A percentile compares a stretch with the other conserved stretches of the same genome.
Conservation (phyloP, 192 early-diverging fungal species). For the Coemansia sp. region DNA sequence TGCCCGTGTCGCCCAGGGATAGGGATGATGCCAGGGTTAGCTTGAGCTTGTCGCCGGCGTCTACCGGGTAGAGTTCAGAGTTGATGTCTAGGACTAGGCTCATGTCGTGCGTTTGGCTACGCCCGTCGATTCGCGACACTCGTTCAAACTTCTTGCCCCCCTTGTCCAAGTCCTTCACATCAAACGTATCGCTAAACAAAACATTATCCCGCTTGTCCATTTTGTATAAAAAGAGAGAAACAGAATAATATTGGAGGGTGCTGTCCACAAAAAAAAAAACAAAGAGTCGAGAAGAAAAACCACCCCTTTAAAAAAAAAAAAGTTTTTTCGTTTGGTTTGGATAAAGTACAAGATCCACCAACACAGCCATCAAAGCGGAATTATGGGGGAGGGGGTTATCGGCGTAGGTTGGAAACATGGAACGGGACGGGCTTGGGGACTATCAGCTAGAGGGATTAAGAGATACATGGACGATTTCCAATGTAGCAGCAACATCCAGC, state of each 20-base stretch:
- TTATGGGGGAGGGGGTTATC: too few relatives aligned
- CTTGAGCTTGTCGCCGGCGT: slow-evolving; percentile 78
- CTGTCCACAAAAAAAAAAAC: too few relatives aligned
- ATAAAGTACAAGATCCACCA: too few relatives aligned
- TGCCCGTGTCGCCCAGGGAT: slow-evolving; percentile 19
- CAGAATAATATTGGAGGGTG: neutral
- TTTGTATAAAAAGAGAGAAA: neutral
- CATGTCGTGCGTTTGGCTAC: slow-evolving; percentile 81
- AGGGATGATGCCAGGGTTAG: slow-evolving; percentile 79
- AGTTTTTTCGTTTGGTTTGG: slow-evolving; percentile 1
- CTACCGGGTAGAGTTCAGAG: slow-evolving; percentile 86
- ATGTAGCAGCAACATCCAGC: slow-evolving; percentile 60
- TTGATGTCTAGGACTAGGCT: slow-evolving; percentile 92
- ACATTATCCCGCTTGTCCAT: slow-evolving; percentile 69
- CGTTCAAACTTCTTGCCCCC: slow-evolving; percentile 93
- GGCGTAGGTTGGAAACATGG: too few relatives aligned
- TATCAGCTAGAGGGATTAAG: slow-evolving; percentile 12
- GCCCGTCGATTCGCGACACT: slow-evolving; percentile 82
- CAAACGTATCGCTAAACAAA: slow-evolving; percentile 84
- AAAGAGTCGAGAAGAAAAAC: too few relatives aligned
- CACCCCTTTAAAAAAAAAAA: slow-evolving; percentile 1
- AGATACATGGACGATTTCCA: slow-evolving; percentile 52
- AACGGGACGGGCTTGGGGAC: too few relatives aligned
- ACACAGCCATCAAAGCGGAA: too few relatives aligned
- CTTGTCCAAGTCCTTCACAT: slow-evolving; percentile 81